Percentiles rank a stretch among this genome's conserved stretches.
phyloP scores from a whole-genome alignment of 176 grass and related monocot genomes.

The Aegilops speltoides region DNA sequence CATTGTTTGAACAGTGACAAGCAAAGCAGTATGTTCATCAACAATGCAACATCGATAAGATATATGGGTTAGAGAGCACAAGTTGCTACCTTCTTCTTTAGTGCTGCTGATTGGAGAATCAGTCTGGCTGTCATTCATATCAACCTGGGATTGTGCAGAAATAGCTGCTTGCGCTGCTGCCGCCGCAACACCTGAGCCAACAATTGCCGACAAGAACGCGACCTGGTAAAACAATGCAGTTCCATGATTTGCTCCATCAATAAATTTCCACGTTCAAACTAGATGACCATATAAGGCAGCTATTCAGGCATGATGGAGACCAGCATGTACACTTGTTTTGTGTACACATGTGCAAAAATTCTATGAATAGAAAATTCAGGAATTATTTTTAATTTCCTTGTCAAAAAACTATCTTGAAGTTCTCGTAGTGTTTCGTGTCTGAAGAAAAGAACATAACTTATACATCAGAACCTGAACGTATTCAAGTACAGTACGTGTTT shows the following conservation, averaged over 20 bases:
- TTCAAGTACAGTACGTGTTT: background rate
- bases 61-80: conserved; percentile 11
- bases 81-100: conserved; percentile 62
- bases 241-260: conserved; percentile 15
- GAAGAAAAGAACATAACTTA: conserved; percentile 18
- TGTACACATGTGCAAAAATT: conserved; percentile 20
- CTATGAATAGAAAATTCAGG: background rate
- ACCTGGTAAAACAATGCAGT: conserved; percentile 60
- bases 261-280: background rate
- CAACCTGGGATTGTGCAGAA: conserved; percentile 54
- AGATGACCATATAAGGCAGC: background rate
- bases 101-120: conserved; percentile 28
- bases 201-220: conserved; percentile 86
- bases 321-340: conserved; percentile 7
- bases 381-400: background rate
- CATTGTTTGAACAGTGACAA: background rate
- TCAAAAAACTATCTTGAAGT: background rate
- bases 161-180: conserved; percentile 78
- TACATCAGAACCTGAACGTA: background rate
- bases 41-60: conserved; percentile 21
- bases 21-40: conserved; percentile 11
- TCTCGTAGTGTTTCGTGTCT: background rate
- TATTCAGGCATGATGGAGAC: conserved; percentile 6
- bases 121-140: conserved; percentile 37
- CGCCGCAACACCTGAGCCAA: conserved; percentile 67